phyloP scores from a whole-genome alignment of 306 rosid species.

The Citrullus amarus region DNA sequence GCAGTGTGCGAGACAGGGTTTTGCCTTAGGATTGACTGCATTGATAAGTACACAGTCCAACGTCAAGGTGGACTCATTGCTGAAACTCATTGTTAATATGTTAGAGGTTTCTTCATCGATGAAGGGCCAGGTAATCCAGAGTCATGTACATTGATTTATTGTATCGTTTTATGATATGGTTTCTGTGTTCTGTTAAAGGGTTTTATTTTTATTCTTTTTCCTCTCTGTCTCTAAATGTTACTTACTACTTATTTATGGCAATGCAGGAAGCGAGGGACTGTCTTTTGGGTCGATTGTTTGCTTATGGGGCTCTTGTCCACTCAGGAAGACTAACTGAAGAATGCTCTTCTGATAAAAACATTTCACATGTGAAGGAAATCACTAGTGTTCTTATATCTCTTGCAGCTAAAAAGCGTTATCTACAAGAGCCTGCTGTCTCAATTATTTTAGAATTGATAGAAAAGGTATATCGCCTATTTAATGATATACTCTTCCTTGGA shows the following conservation, averaged over 20 bases:
- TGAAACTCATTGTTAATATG: slow-evolving; percentile 61
- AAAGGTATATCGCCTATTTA: slow-evolving; percentile 32
- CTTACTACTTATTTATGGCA: slow-evolving; percentile 13
- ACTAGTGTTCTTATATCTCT: slow-evolving; percentile 43
- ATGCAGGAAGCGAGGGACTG: slow-evolving; percentile 86
- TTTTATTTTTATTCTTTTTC: not conserved
- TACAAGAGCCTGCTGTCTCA: slow-evolving; percentile 87
- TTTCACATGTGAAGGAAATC: slow-evolving; percentile 51
- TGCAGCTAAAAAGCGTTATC: slow-evolving; percentile 72
- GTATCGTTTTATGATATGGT: not conserved
- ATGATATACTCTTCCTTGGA: not conserved
- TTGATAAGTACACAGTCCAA: slow-evolving; percentile 28
- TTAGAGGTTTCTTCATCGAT: slow-evolving; percentile 83
- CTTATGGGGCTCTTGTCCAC: slow-evolving; percentile 79
- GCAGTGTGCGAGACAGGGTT: slow-evolving; percentile 97
- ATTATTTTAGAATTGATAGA: slow-evolving; percentile 59
- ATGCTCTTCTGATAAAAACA: slow-evolving; percentile 37
- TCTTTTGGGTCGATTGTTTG: slow-evolving; percentile 80
- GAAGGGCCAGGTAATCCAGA: slow-evolving; percentile 78
- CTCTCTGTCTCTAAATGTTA: not conserved
- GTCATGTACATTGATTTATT: not conserved
- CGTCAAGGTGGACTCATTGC: slow-evolving; percentile 57
- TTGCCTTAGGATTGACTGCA: slow-evolving; percentile 67
- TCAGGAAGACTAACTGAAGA: slow-evolving; percentile 64
- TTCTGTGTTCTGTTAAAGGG: slow-evolving; percentile 1